Evolutionary conservation across 2,329 filamentous ascomycete genomes (phyloP).

Genomic region (Immersiporthe knoxdaviesiana): DNA sequence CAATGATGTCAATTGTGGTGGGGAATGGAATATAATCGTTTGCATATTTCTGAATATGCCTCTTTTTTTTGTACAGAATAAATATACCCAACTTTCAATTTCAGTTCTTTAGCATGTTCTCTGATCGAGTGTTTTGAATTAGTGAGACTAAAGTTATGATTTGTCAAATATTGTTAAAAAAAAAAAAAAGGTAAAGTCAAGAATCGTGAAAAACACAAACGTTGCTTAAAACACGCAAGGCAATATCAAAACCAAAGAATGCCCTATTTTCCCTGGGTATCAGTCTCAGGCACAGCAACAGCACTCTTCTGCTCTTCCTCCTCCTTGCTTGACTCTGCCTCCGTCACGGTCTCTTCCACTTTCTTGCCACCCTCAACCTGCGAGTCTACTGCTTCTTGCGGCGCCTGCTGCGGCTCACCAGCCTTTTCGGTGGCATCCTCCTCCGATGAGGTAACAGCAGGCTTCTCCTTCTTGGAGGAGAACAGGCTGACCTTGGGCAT

Average conservation of each 20-base stretch:
- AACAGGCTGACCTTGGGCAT: slow-evolving; percentile 26
- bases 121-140: background rate
- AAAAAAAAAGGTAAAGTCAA: background rate
- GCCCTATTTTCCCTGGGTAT: slow-evolving; percentile 9
- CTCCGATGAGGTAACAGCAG: slow-evolving; percentile 10
- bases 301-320: background rate
- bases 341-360: background rate
- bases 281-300: background rate
- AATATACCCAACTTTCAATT: background rate
- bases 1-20: background rate
- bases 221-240: background rate
- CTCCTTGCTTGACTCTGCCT: background rate
- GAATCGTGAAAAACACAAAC: background rate
- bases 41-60: background rate
- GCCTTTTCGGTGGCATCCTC: background rate
- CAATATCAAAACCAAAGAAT: background rate
- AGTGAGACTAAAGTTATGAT: background rate
- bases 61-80: background rate
- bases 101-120: background rate
- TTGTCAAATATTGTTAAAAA: background rate
- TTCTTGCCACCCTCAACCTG: background rate
- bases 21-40: background rate
- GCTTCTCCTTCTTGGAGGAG: slow-evolving; percentile 29
- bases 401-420: background rate
- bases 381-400: background rate